Evolutionary conservation across 345 rosid species (phyloP).

Genomic region (Cardamine occulta): DNA sequence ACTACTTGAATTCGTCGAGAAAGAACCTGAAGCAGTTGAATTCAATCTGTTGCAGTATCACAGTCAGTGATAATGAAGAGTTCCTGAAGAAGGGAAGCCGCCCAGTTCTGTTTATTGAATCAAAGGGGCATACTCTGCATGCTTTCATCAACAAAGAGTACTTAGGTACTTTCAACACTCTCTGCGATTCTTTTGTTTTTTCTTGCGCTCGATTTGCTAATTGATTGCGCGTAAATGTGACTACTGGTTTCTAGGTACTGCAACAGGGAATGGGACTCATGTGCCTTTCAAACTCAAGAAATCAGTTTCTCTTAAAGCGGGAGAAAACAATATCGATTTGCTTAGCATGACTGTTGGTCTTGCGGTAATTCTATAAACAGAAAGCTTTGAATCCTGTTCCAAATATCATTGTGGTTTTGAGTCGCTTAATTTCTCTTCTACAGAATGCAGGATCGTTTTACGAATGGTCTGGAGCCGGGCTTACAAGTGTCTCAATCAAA

Average conservation of each 20-base stretch:
- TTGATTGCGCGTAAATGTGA: background rate
- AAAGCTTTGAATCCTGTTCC: background rate
- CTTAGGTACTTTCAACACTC: constrained; percentile 51
- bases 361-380: constrained; percentile 55
- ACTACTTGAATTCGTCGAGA: background rate
- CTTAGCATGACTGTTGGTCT: constrained; percentile 92
- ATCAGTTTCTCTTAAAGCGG: constrained; percentile 70
- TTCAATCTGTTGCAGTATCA: constrained; percentile 53
- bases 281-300: constrained; percentile 59
- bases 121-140: constrained; percentile 92
- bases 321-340: constrained; percentile 74
- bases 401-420: constrained; percentile 6
- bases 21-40: constrained; percentile 27
- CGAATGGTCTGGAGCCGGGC: constrained; percentile 82
- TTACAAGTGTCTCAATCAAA: constrained; percentile 69
- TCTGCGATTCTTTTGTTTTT: constrained; percentile 23
- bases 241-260: constrained; percentile 58
- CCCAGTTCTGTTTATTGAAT: constrained; percentile 74
- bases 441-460: constrained; percentile 91
- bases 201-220: background rate
- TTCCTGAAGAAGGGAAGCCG: constrained; percentile 60
- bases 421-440: constrained; percentile 20
- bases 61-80: constrained; percentile 58
- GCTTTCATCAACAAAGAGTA: constrained; percentile 75
- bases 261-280: constrained; percentile 76